These are phyloP conservation scores for Tephrocybe sp. DNA, from an alignment of 768 basidiomycete genomes.

Conservation along the genomic window DNA sequence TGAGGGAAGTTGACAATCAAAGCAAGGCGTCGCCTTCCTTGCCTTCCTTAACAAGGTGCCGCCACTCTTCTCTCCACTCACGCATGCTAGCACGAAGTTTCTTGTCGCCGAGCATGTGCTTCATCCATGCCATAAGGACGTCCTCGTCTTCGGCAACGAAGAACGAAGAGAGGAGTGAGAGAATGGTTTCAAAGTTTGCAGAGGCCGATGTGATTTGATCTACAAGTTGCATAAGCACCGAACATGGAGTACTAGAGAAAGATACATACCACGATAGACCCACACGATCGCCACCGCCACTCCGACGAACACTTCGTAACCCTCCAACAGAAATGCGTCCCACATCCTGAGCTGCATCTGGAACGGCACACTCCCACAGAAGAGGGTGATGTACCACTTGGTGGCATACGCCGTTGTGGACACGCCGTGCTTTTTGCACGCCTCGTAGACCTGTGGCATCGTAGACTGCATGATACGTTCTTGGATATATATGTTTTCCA, in stretches of 20 bases:
- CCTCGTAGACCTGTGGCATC: constrained; percentile 87
- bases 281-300: constrained; percentile 88
- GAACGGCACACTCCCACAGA: constrained; percentile 94
- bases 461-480: constrained; percentile 83
- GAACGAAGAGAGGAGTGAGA: constrained; percentile 90
- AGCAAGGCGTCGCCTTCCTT: constrained; percentile 56
- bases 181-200: constrained; percentile 89
- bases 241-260: not conserved
- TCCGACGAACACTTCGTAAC: constrained; percentile 84
- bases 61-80: constrained; percentile 83
- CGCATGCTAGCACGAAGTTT: constrained; percentile 71
- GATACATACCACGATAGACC: constrained; percentile 76
- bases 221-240: constrained; percentile 26
- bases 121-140: constrained; percentile 78
- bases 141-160: constrained; percentile 94
- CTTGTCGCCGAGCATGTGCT: constrained; percentile 53
- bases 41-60: constrained; percentile 61
- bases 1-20: not conserved
- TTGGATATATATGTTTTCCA: constrained; percentile 95
- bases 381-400: constrained; percentile 99
- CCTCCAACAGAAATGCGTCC: constrained; percentile 93
- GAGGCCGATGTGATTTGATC: constrained; percentile 80
- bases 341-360: constrained; percentile 92
- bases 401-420: constrained; percentile 95
- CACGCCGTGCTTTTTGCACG: constrained; percentile 87